Percentiles rank a stretch among this genome's conserved stretches.
These are phyloP conservation scores for Pythium sp. DNA, from an alignment of 352 stramenopile species.

Conservation along the genomic window DNA sequence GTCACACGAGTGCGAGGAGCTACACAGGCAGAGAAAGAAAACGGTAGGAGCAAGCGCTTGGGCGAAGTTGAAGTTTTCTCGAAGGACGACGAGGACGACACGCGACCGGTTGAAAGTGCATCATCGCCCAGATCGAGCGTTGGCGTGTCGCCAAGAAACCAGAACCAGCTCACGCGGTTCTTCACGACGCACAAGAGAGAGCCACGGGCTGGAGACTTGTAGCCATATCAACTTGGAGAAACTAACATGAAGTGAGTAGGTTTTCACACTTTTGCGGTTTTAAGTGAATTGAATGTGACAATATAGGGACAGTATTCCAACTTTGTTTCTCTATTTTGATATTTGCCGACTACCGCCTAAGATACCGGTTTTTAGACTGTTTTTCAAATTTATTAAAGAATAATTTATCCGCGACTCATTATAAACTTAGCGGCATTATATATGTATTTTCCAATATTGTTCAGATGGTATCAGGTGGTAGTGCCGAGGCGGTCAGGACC, in stretches of 20 bases:
- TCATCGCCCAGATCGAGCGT: conserved; percentile 1
- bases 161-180: conserved; percentile 12
- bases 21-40: background rate
- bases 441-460: no score
- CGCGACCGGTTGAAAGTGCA: background rate
- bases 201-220: background rate
- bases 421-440: no score
- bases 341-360: no score
- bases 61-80: conserved; percentile 10
- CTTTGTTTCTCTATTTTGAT: no score
- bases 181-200: conserved; percentile 14
- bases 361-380: no score
- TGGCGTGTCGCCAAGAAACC: conserved; percentile 1
- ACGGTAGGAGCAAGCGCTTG: background rate
- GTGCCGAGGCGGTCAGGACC: no score
- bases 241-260: background rate
- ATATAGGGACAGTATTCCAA: no score
- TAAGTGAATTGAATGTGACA: no score
- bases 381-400: no score
- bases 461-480: no score
- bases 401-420: no score
- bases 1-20: background rate
- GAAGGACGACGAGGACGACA: conserved; percentile 7
- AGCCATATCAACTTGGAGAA: background rate
- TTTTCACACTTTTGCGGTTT: no score